Conservation (phyloP, 768 basidiomycete species). For the Suillus brevipes region DNA sequence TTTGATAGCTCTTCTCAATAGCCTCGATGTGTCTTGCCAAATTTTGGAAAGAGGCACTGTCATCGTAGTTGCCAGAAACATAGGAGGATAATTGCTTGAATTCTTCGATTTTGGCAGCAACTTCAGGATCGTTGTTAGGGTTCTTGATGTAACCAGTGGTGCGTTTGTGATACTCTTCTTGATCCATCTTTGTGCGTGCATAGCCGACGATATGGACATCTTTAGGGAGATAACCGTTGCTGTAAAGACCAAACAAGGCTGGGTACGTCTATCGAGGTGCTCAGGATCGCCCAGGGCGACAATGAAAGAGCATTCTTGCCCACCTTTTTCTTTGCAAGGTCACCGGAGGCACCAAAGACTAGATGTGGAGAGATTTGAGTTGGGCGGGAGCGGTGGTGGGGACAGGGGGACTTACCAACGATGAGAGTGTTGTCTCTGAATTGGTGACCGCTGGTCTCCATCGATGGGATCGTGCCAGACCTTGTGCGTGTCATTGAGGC, state of each 20-base stretch:
- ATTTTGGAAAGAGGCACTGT: slow-evolving; percentile 72
- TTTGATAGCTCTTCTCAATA: slow-evolving; percentile 71
- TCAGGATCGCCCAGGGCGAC: slow-evolving; percentile 46
- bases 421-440: slow-evolving; percentile 89
- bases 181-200: slow-evolving; percentile 93
- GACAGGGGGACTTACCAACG: slow-evolving; percentile 59
- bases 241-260: slow-evolving; percentile 88
- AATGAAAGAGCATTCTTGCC: neutral
- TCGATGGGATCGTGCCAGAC: slow-evolving; percentile 87
- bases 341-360: slow-evolving; percentile 96
- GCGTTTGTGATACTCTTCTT: slow-evolving; percentile 81
- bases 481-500: slow-evolving; percentile 50
- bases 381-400: slow-evolving; percentile 8
- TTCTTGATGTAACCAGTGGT: slow-evolving; percentile 85
- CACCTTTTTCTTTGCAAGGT: slow-evolving; percentile 99
- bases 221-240: slow-evolving; percentile 75
- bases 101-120: slow-evolving; percentile 65
- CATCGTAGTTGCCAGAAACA: slow-evolving; percentile 86
- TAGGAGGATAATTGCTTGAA: slow-evolving; percentile 86
- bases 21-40: slow-evolving; percentile 75
- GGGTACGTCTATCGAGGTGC: slow-evolving; percentile 75
- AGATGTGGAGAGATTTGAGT: slow-evolving; percentile 16
- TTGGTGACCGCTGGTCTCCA: slow-evolving; percentile 70
- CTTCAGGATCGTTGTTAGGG: slow-evolving; percentile 57
- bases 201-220: slow-evolving; percentile 93